Conservation (phyloP, 345 rosid species). For the Salix exigua region DNA sequence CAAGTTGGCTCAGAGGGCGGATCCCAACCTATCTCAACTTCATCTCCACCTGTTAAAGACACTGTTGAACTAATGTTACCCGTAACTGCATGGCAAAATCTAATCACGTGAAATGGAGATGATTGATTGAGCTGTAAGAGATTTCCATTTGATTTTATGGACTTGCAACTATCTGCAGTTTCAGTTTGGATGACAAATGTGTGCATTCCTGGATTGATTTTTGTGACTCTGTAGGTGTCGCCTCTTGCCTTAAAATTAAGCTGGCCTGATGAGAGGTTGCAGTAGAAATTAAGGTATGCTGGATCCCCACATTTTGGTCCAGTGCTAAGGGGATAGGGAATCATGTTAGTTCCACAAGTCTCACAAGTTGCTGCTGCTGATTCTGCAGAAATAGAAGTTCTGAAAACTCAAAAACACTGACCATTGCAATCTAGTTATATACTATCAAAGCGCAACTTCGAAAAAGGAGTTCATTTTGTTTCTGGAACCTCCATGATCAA, state of each 20-base stretch:
- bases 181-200: slow-evolving; percentile 37
- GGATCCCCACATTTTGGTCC: slow-evolving; percentile 59
- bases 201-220: slow-evolving; percentile 34
- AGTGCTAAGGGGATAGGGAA: slow-evolving; percentile 69
- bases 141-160: slow-evolving; percentile 10
- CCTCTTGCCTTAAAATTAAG: slow-evolving; percentile 34
- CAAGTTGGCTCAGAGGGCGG: no score
- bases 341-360: slow-evolving; percentile 44
- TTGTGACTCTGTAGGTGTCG: slow-evolving; percentile 42
- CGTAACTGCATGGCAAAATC: neutral
- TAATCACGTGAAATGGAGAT: slow-evolving; percentile 35
- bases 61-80: neutral
- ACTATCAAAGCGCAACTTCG: no score
- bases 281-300: slow-evolving; percentile 43
- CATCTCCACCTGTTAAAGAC: slow-evolving; percentile 5
- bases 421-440: neutral
- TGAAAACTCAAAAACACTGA: neutral
- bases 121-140: slow-evolving; percentile 23
- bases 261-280: slow-evolving; percentile 47
- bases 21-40: no score
- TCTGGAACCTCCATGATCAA: no score
- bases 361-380: slow-evolving; percentile 39
- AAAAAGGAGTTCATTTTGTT: no score
- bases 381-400: slow-evolving; percentile 29
- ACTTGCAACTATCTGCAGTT: slow-evolving; percentile 27